Conservation (phyloP, 2,329 filamentous ascomycete genomes). For the Fusarium burgessii region DNA sequence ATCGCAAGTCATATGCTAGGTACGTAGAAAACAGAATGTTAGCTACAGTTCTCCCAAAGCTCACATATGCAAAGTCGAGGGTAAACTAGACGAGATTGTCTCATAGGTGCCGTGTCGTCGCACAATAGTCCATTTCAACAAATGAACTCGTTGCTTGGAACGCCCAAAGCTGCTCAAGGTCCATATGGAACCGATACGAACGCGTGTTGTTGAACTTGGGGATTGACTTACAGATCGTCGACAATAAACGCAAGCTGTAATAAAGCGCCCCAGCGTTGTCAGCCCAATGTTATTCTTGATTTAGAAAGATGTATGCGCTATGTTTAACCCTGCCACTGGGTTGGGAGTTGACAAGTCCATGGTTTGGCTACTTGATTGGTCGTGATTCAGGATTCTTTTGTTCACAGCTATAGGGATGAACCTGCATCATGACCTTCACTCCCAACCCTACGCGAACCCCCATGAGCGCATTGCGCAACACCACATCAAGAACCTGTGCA, state of each 20-base stretch:
- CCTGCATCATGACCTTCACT: slow-evolving; percentile 21
- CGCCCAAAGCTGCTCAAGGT: slow-evolving; percentile 26
- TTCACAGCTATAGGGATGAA: slow-evolving; percentile 27
- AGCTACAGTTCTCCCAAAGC: slow-evolving; percentile 42
- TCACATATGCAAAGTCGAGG: slow-evolving; percentile 27
- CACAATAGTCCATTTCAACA: slow-evolving; percentile 28
- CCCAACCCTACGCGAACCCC: slow-evolving; percentile 9
- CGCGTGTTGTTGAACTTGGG: slow-evolving; percentile 45
- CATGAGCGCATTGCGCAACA: slow-evolving; percentile 14
- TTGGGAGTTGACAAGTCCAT: slow-evolving; percentile 23
- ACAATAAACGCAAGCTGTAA: slow-evolving; percentile 85
- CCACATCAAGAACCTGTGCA: neutral
- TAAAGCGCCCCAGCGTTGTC: slow-evolving; percentile 49
- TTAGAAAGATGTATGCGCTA: slow-evolving; percentile 23
- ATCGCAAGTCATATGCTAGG: slow-evolving; percentile 91
- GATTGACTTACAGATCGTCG: slow-evolving; percentile 83
- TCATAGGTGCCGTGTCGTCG: slow-evolving; percentile 32
- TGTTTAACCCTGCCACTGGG: slow-evolving; percentile 13
- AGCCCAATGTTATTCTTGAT: slow-evolving; percentile 47
- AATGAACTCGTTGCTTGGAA: slow-evolving; percentile 29
- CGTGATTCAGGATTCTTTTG: slow-evolving; percentile 13
- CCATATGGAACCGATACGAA: slow-evolving; percentile 37
- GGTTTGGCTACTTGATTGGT: slow-evolving; percentile 28
- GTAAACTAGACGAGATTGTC: slow-evolving; percentile 16
- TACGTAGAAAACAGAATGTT: slow-evolving; percentile 42